Percentiles rank a stretch among this genome's conserved stretches.
phyloP scores from a whole-genome alignment of 805 yeast genomes.

The Cyberlindnera sargentensis region DNA sequence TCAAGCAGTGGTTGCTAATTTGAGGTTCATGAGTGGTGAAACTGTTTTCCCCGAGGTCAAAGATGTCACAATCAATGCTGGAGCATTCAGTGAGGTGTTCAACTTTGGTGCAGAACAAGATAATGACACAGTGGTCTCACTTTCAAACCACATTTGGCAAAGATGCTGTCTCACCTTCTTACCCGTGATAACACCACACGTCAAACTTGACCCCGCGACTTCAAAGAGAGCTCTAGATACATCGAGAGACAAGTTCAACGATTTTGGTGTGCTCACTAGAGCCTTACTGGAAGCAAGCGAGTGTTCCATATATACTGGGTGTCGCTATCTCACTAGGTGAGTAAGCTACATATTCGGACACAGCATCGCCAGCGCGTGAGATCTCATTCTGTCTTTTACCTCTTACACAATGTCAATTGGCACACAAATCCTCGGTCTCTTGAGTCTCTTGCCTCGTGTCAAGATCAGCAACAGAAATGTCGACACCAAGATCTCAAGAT shows the following conservation, averaged over 20 bases:
- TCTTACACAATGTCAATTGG: background rate
- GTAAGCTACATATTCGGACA: too few relatives aligned
- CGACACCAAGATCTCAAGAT: slow-evolving; percentile 19
- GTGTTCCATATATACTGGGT: slow-evolving; percentile 19
- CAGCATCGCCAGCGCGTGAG: too few relatives aligned
- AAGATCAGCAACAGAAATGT: slow-evolving; percentile 15
- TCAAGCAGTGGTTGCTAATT: slow-evolving; percentile 8
- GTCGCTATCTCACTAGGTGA: slow-evolving; percentile 8
- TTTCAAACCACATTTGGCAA: slow-evolving; percentile 16
- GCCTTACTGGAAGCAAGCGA: slow-evolving; percentile 9
- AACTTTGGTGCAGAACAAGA: slow-evolving; percentile 7
- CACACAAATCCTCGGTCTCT: background rate
- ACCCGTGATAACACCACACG: slow-evolving; percentile 14
- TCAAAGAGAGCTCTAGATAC: slow-evolving; percentile 18
- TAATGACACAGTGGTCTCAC: slow-evolving; percentile 8
- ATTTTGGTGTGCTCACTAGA: slow-evolving; percentile 18
- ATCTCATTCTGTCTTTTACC: too few relatives aligned
- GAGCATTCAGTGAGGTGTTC: slow-evolving; percentile 16
- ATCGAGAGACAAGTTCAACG: slow-evolving; percentile 11
- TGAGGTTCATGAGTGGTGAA: slow-evolving; percentile 3
- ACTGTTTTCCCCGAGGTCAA: background rate
- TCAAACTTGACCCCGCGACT: slow-evolving; percentile 17
- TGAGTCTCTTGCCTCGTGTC: background rate
- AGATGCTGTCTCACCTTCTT: slow-evolving; percentile 20
- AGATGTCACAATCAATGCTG: slow-evolving; percentile 6